These are phyloP conservation scores for Trametes cinnabarina DNA, from an alignment of 768 basidiomycete species.

Conservation along the genomic window DNA sequence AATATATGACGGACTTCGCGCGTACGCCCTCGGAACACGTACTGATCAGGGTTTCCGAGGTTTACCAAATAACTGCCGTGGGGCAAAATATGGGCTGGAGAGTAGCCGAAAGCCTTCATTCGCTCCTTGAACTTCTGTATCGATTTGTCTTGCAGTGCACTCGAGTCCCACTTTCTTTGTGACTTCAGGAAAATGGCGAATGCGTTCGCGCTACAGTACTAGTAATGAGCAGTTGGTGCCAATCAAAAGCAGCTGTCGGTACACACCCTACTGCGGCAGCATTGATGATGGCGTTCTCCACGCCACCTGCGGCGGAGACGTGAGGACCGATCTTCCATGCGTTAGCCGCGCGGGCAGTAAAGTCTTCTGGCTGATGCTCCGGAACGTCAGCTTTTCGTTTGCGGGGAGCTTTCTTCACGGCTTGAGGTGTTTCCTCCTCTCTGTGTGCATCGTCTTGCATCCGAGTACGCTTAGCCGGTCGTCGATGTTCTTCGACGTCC, in stretches of 20 bases:
- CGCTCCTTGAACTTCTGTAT: constrained; percentile 58
- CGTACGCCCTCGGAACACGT: constrained; percentile 27
- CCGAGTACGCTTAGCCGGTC: constrained; percentile 4
- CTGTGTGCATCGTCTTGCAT: neutral
- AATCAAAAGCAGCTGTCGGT: neutral
- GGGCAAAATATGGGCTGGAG: constrained; percentile 62
- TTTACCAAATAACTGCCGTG: constrained; percentile 88
- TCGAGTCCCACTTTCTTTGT: constrained; percentile 77
- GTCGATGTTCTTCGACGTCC: neutral
- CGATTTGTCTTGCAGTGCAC: constrained; percentile 50
- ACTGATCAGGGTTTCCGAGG: constrained; percentile 77
- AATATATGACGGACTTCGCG: neutral
- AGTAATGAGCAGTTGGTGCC: neutral
- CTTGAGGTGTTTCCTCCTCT: neutral
- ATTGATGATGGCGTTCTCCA: constrained; percentile 69
- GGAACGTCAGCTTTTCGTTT: constrained; percentile 10
- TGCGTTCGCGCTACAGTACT: constrained; percentile 60
- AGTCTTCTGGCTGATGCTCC: constrained; percentile 29
- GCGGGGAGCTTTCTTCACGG: neutral
- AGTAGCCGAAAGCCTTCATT: constrained; percentile 61
- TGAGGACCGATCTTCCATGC: constrained; percentile 81
- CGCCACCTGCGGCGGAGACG: constrained; percentile 77
- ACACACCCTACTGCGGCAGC: constrained; percentile 68
- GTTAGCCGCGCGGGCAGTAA: constrained; percentile 20
- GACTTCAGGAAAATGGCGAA: constrained; percentile 85